phyloP scores from a whole-genome alignment of 2,329 filamentous ascomycete genomes.

The Botrytis paeoniae region DNA sequence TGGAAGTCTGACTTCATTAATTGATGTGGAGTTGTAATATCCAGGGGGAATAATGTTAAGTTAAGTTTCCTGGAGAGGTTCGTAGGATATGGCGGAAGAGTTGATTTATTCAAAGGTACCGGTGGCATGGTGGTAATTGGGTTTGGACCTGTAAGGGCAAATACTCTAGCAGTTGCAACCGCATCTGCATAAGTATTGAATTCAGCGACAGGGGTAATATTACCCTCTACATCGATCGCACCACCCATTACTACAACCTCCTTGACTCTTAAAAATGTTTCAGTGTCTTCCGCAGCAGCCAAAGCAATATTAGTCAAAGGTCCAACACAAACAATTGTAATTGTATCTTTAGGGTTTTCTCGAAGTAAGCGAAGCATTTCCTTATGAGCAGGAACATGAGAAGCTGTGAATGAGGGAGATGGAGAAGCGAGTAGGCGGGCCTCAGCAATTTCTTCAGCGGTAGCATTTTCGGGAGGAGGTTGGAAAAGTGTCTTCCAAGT shows the following conservation, averaged over 20 bases:
- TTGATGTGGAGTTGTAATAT: slow-evolving; percentile 71
- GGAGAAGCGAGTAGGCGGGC: slow-evolving; percentile 34
- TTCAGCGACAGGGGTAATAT: slow-evolving; percentile 81
- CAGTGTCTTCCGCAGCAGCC: slow-evolving; percentile 82
- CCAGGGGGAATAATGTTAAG: slow-evolving; percentile 70
- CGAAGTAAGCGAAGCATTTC: slow-evolving; percentile 85
- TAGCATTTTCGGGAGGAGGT: slow-evolving; percentile 44
- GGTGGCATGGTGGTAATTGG: slow-evolving; percentile 81
- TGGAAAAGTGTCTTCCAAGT: slow-evolving; percentile 71
- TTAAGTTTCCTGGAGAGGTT: slow-evolving; percentile 62
- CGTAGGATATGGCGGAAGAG: slow-evolving; percentile 60
- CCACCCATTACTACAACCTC: slow-evolving; percentile 97
- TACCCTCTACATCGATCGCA: slow-evolving; percentile 73
- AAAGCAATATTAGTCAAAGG: slow-evolving; percentile 92
- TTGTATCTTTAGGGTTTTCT: slow-evolving; percentile 76
- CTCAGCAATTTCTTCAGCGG: slow-evolving; percentile 42
- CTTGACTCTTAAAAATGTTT: slow-evolving; percentile 83
- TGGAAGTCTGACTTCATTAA: slow-evolving; percentile 60
- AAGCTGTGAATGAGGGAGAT: slow-evolving; percentile 68
- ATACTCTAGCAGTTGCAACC: slow-evolving; percentile 71
- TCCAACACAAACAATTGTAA: slow-evolving; percentile 87
- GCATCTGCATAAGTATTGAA: slow-evolving; percentile 95
- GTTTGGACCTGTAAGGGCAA: slow-evolving; percentile 69
- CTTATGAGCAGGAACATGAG: slow-evolving; percentile 68
- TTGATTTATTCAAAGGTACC: slow-evolving; percentile 49